Percentiles rank a stretch among this genome's conserved stretches.
These are phyloP conservation scores for Tetrapyrgos nigripes DNA, from an alignment of 1,284 basidiomycete genomes.

Conservation along the genomic window DNA sequence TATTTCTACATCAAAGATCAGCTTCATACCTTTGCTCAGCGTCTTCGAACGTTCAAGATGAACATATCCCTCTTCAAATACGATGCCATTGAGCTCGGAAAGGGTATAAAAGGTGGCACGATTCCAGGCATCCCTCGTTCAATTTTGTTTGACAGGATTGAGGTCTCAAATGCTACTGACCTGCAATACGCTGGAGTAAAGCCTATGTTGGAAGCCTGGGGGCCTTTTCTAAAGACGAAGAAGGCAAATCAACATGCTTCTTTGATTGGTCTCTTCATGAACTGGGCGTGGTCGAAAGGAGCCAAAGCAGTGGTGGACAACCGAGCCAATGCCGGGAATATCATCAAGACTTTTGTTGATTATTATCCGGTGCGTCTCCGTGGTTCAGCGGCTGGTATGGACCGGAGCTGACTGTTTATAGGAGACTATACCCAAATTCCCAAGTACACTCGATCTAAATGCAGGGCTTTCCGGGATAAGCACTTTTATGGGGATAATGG, in stretches of 20 bases:
- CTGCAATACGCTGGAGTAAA: conserved; percentile 44
- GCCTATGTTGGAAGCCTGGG: conserved; percentile 40
- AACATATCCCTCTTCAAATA: conserved; percentile 42
- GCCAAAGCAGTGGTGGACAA: background rate
- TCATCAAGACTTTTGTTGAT: background rate
- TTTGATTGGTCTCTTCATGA: conserved; percentile 52
- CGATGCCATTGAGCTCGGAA: conserved; percentile 35
- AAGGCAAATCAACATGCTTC: conserved; percentile 28
- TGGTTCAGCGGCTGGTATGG: too few species aligned
- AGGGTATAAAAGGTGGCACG: conserved; percentile 18
- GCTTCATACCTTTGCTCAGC: conserved; percentile 34
- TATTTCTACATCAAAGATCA: background rate
- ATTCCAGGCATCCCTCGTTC: conserved; percentile 25
- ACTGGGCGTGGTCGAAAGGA: conserved; percentile 35
- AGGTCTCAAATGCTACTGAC: conserved; percentile 53
- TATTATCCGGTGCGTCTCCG: too few species aligned
- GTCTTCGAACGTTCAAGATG: conserved; percentile 43
- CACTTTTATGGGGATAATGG: background rate
- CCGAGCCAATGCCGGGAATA: too few species aligned
- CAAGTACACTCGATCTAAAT: too few species aligned
- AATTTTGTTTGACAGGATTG: conserved; percentile 46
- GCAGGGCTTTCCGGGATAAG: too few species aligned
- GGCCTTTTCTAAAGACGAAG: conserved; percentile 38
- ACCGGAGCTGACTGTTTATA: too few species aligned
- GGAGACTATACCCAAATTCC: too few species aligned